Conservation (phyloP, 768 basidiomycete species). For the Tylopilus subfusipes region DNA sequence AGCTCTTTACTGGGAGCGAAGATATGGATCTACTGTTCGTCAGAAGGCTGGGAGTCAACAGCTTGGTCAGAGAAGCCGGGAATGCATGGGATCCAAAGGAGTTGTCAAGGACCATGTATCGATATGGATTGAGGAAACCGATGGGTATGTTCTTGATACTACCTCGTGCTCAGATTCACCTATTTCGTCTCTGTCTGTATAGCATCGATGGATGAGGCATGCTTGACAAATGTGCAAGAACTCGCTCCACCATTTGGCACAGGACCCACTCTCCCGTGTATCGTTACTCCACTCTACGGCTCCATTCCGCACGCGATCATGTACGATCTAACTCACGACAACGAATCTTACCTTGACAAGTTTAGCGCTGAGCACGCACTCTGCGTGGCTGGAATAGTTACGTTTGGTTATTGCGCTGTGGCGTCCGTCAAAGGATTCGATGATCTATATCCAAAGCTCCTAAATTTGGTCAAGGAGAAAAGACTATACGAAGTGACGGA, state of each 20-base stretch:
- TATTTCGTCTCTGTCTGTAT: background rate
- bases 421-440: conserved; percentile 98
- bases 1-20: conserved; percentile 94
- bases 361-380: conserved; percentile 92
- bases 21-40: conserved; percentile 93
- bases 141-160: conserved; percentile 53
- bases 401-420: conserved; percentile 84
- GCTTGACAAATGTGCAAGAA: conserved; percentile 71
- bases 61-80: conserved; percentile 90
- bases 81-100: conserved; percentile 91
- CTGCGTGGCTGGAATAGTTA: conserved; percentile 88
- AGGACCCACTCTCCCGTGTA: conserved; percentile 69
- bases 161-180: background rate
- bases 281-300: conserved; percentile 79
- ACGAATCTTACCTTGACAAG: conserved; percentile 87
- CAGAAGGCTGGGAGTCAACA: conserved; percentile 88
- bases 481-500: conserved; percentile 71
- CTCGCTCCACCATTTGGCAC: conserved; percentile 80
- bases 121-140: conserved; percentile 90
- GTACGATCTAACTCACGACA: conserved; percentile 97
- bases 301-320: conserved; percentile 89
- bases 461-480: conserved; percentile 84
- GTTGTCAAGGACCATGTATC: conserved; percentile 81
- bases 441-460: conserved; percentile 91
- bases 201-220: conserved; percentile 94